Evolutionary conservation across 805 yeast species (phyloP), one percentile per base, ranked within the genome.

Genomic region (Nakazawaea anatomiae): DNA sequence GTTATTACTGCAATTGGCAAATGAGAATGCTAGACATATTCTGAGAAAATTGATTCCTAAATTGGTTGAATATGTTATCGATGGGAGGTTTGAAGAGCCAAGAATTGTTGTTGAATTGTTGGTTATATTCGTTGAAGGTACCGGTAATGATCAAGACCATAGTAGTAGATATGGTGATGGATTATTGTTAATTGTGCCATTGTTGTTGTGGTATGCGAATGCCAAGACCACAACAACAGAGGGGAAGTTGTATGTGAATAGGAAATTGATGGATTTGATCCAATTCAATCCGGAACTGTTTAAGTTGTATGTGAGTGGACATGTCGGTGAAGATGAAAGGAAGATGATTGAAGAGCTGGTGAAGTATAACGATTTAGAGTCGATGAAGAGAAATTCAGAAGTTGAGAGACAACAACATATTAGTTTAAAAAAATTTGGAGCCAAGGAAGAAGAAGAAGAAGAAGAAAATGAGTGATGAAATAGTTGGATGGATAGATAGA

Each of bases 41-140:
- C 66, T 83, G 39, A 72, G 73, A 50, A 66, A 65, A 12, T 60
- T 80, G 31, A 63, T 86, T 3, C 77, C 82, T 7, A 66, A 67
- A 36, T 58, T 82, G 12, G 66, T 82, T 0, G 54, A 67, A 39
- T 55, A 54, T 29, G 57, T 68, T 55, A 58, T n/a, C 55, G 55
- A 51, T 1, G 53, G 54, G 2, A 45, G 55, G 27, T 44, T 56
- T 14, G 58, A 58, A 5, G 75, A 70, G 36, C 76, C 67, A 14
- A 63, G 74, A 55, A 52, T 75, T 14, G 62, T 71, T 5, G 63
- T 82, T 47, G 87, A 83, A 53, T 68, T 82, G 28, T 59, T 83
- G 44, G 64, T 76, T 5, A 58, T 74, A 12, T 77, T 80, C 52
- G 60, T 74, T 3, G 77, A 72, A 56, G 59, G 64, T 10, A 54